Base-by-base conservation (phyloP, 75 land plant genomes). In the Pseudotsuga menziesii region DNA sequence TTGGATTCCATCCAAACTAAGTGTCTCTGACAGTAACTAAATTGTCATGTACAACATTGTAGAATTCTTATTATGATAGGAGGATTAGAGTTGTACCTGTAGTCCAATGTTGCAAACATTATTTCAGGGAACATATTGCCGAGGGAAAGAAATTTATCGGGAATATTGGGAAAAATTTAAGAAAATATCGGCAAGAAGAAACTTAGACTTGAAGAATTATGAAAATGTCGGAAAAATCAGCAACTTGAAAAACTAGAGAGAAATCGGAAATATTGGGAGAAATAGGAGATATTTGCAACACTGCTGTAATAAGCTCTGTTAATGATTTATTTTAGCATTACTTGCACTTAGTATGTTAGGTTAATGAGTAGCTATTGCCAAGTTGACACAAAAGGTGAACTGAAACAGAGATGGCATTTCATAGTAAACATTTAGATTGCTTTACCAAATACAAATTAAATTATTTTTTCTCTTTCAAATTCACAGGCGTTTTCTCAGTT, bases 401-500 rank as follows among this genome's bases (percentile, higher is more conserved):
- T 69, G 23, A 69, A 36, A 67, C 35, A 27, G 6, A 19, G 72
- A 29, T 69, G 52, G 3, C 20, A 39, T 69, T 69, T 39, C 9
- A 5, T 1, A 39, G 17, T 36, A 3, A 35, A 36, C 23, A 69
- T 39, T 36, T 39, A 44, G 20, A 39, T 39, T n/a, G 20, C 36
- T 29, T 62, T 32, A 62, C 15, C 66, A 69, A 35, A 39, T 69
- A 39, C 72, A 69, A 39, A 69, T 48, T 48, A 48, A 48, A 48
- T 48, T 48, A 9, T 11, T 48, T 48, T 48, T 48, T 0, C 54
- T 48, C 12, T 48, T 48, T 48, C 54, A 48, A 48, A 9, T 48
- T 48, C 54, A 2, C 85, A 92, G 93, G 88, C 79, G 12, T 94
- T 96, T 84, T 87, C 98, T 54, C 85, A 83, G 75, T 83, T 96